These are phyloP conservation scores for Phytopythium oedochilum DNA, from an alignment of 352 stramenopile species.

Conservation along the genomic window DNA sequence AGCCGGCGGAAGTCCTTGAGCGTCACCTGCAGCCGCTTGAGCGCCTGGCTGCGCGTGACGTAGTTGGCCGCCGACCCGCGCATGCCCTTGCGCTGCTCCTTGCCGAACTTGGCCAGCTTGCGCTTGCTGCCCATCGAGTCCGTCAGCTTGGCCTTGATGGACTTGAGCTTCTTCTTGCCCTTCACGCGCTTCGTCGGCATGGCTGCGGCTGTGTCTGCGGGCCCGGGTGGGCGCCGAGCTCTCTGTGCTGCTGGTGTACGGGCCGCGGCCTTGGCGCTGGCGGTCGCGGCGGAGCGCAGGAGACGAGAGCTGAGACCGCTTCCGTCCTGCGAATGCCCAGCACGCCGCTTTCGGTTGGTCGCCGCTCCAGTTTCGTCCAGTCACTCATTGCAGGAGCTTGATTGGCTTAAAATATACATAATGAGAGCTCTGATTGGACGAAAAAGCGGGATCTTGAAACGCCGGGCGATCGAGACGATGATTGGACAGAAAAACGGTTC, in stretches of 20 bases:
- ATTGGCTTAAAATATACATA: slow-evolving; percentile 16
- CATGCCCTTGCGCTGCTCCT: slow-evolving; percentile 84
- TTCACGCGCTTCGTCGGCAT: slow-evolving; percentile 88
- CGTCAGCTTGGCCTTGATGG: slow-evolving; percentile 86
- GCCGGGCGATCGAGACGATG: too few relatives aligned
- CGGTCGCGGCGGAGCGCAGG: too few relatives aligned
- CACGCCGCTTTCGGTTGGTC: slow-evolving; percentile 12
- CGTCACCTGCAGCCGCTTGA: slow-evolving; percentile 95
- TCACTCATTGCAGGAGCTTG: neutral
- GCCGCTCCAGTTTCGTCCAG: slow-evolving; percentile 5
- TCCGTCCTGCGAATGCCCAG: slow-evolving; percentile 21
- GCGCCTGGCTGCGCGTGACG: slow-evolving; percentile 92
- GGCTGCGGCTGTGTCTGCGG: slow-evolving; percentile 1
- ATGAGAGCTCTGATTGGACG: slow-evolving; percentile 16
- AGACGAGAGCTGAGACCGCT: neutral
- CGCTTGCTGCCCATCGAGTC: slow-evolving; percentile 82
- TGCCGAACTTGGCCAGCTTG: slow-evolving; percentile 77
- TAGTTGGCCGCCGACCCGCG: slow-evolving; percentile 90
- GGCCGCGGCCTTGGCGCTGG: neutral
- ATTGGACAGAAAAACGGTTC: too few relatives aligned
- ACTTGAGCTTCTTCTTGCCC: slow-evolving; percentile 90
- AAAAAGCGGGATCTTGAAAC: slow-evolving; percentile 21
- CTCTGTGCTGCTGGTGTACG: neutral
- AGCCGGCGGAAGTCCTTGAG: slow-evolving; percentile 98
- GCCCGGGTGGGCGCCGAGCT: neutral